phyloP scores from a whole-genome alignment of 805 yeast species.

The Blastobotrys chiropterorum region DNA sequence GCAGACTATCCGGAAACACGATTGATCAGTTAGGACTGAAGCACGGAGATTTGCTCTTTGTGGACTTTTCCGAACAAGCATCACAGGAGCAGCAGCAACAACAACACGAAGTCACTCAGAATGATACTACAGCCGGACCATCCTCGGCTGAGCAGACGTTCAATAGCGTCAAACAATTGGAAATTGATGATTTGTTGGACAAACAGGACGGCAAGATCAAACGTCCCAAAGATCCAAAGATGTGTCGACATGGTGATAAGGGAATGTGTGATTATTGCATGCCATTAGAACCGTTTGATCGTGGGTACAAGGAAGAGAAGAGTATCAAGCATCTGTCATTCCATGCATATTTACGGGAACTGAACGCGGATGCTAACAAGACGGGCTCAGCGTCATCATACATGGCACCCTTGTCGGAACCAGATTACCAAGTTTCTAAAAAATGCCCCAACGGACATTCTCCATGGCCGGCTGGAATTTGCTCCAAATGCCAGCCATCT shows the following conservation, averaged over 20 bases:
- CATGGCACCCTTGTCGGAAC: conserved; percentile 72
- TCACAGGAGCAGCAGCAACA: neutral
- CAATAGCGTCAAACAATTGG: conserved; percentile 43
- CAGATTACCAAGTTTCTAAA: conserved; percentile 54
- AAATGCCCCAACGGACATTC: conserved; percentile 76
- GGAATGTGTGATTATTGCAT: conserved; percentile 99
- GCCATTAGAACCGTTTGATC: conserved; percentile 94
- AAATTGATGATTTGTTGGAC: conserved; percentile 63
- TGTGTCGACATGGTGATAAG: conserved; percentile 83
- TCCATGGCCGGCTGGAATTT: conserved; percentile 92
- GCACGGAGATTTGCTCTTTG: conserved; percentile 55
- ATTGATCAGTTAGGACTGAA: conserved; percentile 33
- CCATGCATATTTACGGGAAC: conserved; percentile 71
- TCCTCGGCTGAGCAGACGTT: conserved; percentile 17
- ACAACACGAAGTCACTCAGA: neutral
- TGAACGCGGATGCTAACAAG: conserved; percentile 62
- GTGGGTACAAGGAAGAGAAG: conserved; percentile 62
- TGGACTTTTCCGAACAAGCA: conserved; percentile 35
- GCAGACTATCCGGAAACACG: conserved; percentile 33
- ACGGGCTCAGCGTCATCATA: conserved; percentile 50
- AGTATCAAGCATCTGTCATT: conserved; percentile 83
- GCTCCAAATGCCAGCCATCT: conserved; percentile 95
- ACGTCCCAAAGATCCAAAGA: conserved; percentile 45
- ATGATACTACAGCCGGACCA: neutral
- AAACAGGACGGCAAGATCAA: conserved; percentile 64